Evolutionary conservation across 1,284 basidiomycete genomes (phyloP).

Genomic region (Cutaneotrichosporon sp.): DNA sequence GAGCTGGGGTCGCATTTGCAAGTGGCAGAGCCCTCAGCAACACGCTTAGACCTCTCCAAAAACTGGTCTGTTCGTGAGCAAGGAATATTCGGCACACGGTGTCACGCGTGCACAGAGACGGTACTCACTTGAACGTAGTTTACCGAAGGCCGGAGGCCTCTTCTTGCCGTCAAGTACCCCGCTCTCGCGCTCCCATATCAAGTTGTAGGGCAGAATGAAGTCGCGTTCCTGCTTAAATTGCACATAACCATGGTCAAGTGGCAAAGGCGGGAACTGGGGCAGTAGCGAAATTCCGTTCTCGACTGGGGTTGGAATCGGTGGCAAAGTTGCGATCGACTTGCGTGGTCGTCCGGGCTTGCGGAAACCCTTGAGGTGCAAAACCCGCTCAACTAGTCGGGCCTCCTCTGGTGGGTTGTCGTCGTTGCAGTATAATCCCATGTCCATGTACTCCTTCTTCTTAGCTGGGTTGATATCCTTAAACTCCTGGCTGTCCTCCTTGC

Average conservation of each 20-base stretch:
- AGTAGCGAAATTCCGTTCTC: constrained; percentile 5
- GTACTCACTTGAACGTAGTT: constrained; percentile 33
- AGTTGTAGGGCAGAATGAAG: constrained; percentile 46
- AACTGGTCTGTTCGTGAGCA: constrained; percentile 8
- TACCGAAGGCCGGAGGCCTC: constrained; percentile 37
- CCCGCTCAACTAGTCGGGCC: constrained; percentile 28
- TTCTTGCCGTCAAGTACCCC: constrained; percentile 46
- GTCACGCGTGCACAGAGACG: too few species aligned
- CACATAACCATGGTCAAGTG: constrained; percentile 34
- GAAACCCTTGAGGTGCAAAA: constrained; percentile 12
- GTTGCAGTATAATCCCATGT: constrained; percentile 40
- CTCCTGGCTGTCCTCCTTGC: constrained; percentile 1
- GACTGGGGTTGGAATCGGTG: constrained; percentile 5
- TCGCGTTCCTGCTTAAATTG: constrained; percentile 37
- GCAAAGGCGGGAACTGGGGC: constrained; percentile 43
- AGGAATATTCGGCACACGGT: background rate
- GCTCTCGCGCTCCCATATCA: constrained; percentile 41
- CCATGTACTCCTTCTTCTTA: constrained; percentile 36
- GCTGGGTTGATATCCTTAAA: constrained; percentile 8
- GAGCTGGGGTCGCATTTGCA: constrained; percentile 45
- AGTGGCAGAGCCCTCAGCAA: constrained; percentile 21
- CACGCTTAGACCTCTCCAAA: constrained; percentile 1
- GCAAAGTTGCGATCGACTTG: background rate
- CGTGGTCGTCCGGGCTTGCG: constrained; percentile 9
- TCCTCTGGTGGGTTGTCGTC: constrained; percentile 28